Evolutionary conservation across 1,139 yeast genomes (phyloP).

Genomic region (Geotrichum candidum): DNA sequence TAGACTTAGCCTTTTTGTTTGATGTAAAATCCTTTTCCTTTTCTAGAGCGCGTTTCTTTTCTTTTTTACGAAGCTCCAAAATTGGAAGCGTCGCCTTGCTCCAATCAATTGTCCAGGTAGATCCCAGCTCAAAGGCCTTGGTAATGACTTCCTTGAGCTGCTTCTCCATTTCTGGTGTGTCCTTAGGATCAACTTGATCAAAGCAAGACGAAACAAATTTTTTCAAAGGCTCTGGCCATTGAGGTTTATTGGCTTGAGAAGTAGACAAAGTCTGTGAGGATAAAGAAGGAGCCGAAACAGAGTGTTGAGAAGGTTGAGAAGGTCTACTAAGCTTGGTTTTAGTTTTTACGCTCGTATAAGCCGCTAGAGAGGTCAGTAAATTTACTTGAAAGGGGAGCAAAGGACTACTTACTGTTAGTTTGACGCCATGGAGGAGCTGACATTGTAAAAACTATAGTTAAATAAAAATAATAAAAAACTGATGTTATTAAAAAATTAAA

Average conservation of each 20-base stretch:
- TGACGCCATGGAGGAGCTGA: constrained; percentile 30
- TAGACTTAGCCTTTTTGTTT: constrained; percentile 11
- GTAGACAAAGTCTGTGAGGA: neutral
- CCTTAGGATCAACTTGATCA: constrained; percentile 36
- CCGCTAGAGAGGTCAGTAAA: constrained; percentile 3
- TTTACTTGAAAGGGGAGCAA: neutral
- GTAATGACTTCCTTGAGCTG: constrained; percentile 48
- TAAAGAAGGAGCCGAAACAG: constrained; percentile 1
- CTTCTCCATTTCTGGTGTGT: constrained; percentile 36
- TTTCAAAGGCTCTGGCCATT: constrained; percentile 48
- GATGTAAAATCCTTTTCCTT: constrained; percentile 8
- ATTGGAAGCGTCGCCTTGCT: constrained; percentile 49
- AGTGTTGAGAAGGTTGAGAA: constrained; percentile 5
- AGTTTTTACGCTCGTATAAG: constrained; percentile 20
- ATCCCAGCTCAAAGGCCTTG: constrained; percentile 44
- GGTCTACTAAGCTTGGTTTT: constrained; percentile 17
- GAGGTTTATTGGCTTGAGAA: constrained; percentile 11
- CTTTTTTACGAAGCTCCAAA: constrained; percentile 29
- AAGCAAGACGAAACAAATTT: constrained; percentile 46
- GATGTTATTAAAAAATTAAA: neutral
- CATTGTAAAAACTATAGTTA: constrained; percentile 16
- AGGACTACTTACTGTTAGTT: constrained; percentile 14
- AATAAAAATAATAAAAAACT: neutral
- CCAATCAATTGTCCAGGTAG: constrained; percentile 59
- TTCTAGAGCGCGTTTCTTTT: constrained; percentile 3